Evolutionary conservation across 2,329 filamentous ascomycete genomes (phyloP).

Genomic region (Fusarium albosuccineum): DNA sequence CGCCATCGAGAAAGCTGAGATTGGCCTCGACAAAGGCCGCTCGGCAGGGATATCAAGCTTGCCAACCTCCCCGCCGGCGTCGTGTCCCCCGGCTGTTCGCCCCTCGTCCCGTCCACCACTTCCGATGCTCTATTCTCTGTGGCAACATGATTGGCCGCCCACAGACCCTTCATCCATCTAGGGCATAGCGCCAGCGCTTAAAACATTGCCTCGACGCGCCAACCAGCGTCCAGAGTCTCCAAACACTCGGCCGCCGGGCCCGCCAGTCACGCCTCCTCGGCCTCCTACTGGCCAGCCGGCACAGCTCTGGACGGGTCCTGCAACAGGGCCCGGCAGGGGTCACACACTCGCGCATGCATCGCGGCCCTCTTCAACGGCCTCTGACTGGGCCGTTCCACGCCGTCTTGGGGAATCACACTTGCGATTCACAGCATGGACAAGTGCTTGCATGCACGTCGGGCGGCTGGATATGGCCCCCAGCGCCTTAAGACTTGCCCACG

Average conservation of each 20-base stretch:
- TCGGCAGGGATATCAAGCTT: background rate
- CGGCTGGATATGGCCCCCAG: slow-evolving; percentile 42
- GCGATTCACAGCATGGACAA: slow-evolving; percentile 30
- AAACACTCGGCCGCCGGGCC: slow-evolving; percentile 6
- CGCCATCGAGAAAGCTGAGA: background rate
- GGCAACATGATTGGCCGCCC: slow-evolving; percentile 31
- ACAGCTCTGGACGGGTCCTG: slow-evolving; percentile 22
- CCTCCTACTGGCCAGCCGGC: slow-evolving; percentile 35
- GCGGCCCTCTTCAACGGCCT: slow-evolving; percentile 32
- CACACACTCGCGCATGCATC: slow-evolving; percentile 38
- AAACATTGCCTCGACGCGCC: slow-evolving; percentile 22
- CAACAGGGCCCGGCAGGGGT: slow-evolving; percentile 38
- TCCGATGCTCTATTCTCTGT: slow-evolving; percentile 12
- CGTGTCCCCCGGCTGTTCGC: slow-evolving; percentile 1
- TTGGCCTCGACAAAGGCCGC: slow-evolving; percentile 4
- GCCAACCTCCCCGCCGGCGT: slow-evolving; percentile 9
- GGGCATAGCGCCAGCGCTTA: slow-evolving; percentile 47
- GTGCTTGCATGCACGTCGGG: slow-evolving; percentile 41
- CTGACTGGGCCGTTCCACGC: slow-evolving; percentile 47
- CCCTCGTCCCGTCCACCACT: slow-evolving; percentile 6
- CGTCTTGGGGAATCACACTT: slow-evolving; percentile 45
- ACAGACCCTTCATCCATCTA: slow-evolving; percentile 16
- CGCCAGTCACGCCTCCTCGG: slow-evolving; percentile 15
- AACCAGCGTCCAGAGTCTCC: slow-evolving; percentile 34
- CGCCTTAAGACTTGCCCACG: slow-evolving; percentile 45